phyloP scores from a whole-genome alignment of 1,284 basidiomycete species.

The Tilletia setariae region DNA sequence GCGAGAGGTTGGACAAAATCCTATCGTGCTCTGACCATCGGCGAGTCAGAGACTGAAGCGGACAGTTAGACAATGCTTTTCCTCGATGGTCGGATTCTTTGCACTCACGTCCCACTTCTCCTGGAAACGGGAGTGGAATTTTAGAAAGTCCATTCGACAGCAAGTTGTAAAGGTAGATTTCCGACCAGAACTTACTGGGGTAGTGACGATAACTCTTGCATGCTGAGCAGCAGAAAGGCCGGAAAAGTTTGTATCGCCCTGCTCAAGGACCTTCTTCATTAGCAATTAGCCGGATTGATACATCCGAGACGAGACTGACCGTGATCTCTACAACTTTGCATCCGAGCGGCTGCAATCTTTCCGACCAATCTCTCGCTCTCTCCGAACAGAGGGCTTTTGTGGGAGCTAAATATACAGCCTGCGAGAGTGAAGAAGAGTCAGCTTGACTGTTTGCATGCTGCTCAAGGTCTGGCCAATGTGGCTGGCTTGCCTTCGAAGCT shows the following conservation, averaged over 20 bases:
- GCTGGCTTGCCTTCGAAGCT: conserved; percentile 15
- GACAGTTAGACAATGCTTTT: background rate
- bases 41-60: conserved; percentile 28
- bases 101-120: conserved; percentile 8
- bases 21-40: conserved; percentile 36
- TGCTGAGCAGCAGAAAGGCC: conserved; percentile 14
- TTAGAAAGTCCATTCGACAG: conserved; percentile 58
- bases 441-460: too few relatives aligned
- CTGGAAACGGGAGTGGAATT: background rate
- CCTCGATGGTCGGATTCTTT: too few relatives aligned
- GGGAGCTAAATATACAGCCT: conserved; percentile 89
- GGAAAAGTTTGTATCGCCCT: conserved; percentile 19
- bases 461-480: background rate
- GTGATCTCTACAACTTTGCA: conserved; percentile 78
- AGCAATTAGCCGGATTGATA: background rate
- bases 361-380: conserved; percentile 75
- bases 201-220: conserved; percentile 56
- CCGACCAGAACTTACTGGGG: conserved; percentile 86
- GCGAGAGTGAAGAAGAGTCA: conserved; percentile 39
- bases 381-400: conserved; percentile 83
- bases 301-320: conserved; percentile 62
- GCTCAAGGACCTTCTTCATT: background rate
- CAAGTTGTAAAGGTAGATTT: too few relatives aligned
- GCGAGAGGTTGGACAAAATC: conserved; percentile 45
- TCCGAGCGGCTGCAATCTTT: conserved; percentile 72